Evolutionary conservation across 768 basidiomycete genomes (phyloP), one percentile per base, ranked within the genome.

Genomic region (Asterophora lycoperdoides): DNA sequence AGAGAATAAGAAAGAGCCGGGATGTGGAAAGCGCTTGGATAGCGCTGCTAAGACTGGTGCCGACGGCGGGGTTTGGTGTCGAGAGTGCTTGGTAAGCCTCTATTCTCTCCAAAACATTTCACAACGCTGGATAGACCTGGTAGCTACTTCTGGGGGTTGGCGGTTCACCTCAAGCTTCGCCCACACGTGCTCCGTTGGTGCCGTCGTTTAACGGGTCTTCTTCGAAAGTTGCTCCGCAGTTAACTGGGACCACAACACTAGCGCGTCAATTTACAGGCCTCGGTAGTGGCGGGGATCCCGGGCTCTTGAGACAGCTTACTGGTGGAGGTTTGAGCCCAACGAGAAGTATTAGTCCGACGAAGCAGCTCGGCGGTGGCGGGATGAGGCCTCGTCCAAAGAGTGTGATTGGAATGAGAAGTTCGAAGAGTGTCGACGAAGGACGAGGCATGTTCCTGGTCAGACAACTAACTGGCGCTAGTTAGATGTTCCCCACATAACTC

Each of bases 11-110:
- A 77, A 75, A 17, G 76, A 77, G 52, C 82, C 87, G 8, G 89
- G 89, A 8, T 93, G 90, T 56, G 85, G 88, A 8, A 93, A 93
- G 70, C 81, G 76, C 54, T 65, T 92, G 11, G 90, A 93, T 60
- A 89, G 87, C 55, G 88, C 83, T 19, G 90, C 90, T 10, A 91
- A 86, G 66, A 76, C 71, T 28, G 87, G 85, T 58, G 69, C 65
- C 8, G 78, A 83, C 32, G 84, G 84, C 0, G 76, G 78, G 10
- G 79, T 90, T 23, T 92, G 88, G 86, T 93, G 90, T 65, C 76
- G 88, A 57, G 89, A 90, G 65, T 93, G 90, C 64, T 69, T 83
- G 60, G 89, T 91, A 55, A 68, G 81, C 69, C 17, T 38, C 18
- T 40, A 14, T 33, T 26, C 15, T 35, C 19, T 20, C 39, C 19